Base-by-base conservation (phyloP, 176 grass and related monocot genomes). In the Oropetium thomaeum region DNA sequence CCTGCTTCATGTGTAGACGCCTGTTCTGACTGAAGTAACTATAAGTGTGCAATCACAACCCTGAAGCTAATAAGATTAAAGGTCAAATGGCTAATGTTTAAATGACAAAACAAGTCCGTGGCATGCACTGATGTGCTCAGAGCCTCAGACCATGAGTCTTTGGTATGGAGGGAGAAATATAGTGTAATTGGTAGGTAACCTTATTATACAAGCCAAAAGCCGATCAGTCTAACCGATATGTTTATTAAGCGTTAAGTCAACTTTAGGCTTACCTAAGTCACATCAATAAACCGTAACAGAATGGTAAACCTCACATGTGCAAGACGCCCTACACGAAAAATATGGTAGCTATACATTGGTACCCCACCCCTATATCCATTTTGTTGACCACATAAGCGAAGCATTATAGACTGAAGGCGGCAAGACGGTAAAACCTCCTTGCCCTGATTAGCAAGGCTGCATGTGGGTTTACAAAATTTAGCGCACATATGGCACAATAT, bases 1-100 rank as follows among this genome's bases (percentile, higher is more conserved):
- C 75, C 40, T 80, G 81, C 15, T 73, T 52, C 76, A 33, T 79
- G 61, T 59, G 78, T 57, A 81, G 62, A 81, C 58, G 26, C 35
- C 37, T 71, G 38, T 63, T 81, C 77, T 73, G 54, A 54, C 53
- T 62, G 58, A 70, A 78, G 70, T 31, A 84, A 29, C 8, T 74
- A 67, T 25, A 73, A 70, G 43, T 22, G 35, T 20, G 15, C 22
- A 27, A n/a, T 68, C 7, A 37, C 20, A 74, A 52, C 7, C 32
- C 9, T 10, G 20, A 67, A 29, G 58, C 35, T 39, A 76, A 42
- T 15, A 72, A 77, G 32, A 1, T n/a, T 7, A 15, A 65, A 30
- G 51, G 27, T 83, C 58, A 76, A 67, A 62, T 26, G 27, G 7
- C 14, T 64, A 64, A 30, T 15, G 49, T 20, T 3, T 14, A 57